These are phyloP conservation scores for Trametes coccinea DNA, from an alignment of 768 basidiomycete genomes.

Conservation along the genomic window DNA sequence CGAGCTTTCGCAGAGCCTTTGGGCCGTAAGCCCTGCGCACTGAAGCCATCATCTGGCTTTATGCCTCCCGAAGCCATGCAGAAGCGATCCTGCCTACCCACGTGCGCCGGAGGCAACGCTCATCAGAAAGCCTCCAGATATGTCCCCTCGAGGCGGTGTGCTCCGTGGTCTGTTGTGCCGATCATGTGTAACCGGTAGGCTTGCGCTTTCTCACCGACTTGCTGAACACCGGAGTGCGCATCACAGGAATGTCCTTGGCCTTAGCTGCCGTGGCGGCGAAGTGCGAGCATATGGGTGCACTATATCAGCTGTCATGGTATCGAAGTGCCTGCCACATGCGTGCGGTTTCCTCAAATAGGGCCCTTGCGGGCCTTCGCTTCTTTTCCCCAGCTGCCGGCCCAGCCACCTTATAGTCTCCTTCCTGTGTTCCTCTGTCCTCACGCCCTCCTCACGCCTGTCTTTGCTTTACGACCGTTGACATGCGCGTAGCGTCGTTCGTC, in stretches of 20 bases:
- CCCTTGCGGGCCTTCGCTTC: slow-evolving; percentile 6
- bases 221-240: neutral
- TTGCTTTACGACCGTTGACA: neutral
- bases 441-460: slow-evolving; percentile 5
- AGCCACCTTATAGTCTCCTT: slow-evolving; percentile 16
- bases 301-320: slow-evolving; percentile 19
- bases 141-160: neutral
- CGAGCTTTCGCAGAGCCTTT: neutral
- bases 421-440: neutral
- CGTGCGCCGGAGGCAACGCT: slow-evolving; percentile 9
- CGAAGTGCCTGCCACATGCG: slow-evolving; percentile 14
- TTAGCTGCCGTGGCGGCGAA: neutral
- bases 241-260: slow-evolving; percentile 1
- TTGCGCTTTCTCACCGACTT: too few relatives aligned
- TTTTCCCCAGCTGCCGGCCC: slow-evolving; percentile 21
- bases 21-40: neutral
- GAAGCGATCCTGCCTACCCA: neutral
- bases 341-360: slow-evolving; percentile 19
- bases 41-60: neutral
- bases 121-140: neutral
- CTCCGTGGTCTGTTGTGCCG: neutral
- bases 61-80: too few relatives aligned
- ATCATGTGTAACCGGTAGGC: neutral
- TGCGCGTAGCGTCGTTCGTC: slow-evolving; percentile 17
- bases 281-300: too few relatives aligned